Evolutionary conservation across 805 yeast species (phyloP).

Genomic region (Wickerhamiella nectarea): DNA sequence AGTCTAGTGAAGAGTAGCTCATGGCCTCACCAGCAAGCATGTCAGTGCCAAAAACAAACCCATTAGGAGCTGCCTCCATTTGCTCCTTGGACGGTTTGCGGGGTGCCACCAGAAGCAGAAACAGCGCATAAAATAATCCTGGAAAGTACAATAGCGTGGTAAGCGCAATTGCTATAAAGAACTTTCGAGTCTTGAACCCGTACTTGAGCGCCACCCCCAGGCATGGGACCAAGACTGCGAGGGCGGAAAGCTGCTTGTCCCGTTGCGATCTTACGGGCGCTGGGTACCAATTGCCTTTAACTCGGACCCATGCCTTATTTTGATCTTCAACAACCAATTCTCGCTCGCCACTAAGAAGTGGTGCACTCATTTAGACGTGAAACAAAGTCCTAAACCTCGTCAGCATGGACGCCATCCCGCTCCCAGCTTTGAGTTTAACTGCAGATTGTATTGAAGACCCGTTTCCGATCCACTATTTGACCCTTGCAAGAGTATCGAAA

Average conservation of each 20-base stretch:
- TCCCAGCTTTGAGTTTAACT: background rate
- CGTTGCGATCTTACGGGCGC: slow-evolving; percentile 1
- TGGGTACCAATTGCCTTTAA: slow-evolving; percentile 6
- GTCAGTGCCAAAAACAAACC: slow-evolving; percentile 6
- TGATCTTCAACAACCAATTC: background rate
- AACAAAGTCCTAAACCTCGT: too few species aligned
- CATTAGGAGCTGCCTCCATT: slow-evolving; percentile 4
- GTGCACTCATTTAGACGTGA: background rate
- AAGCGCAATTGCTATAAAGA: background rate
- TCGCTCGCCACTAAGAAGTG: background rate
- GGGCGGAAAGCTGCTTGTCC: slow-evolving; percentile 14
- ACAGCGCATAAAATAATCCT: slow-evolving; percentile 6
- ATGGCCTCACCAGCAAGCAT: slow-evolving; percentile 4
- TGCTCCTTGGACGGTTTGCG: slow-evolving; percentile 6
- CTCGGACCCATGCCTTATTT: slow-evolving; percentile 2
- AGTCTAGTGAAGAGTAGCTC: background rate
- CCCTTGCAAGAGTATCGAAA: background rate
- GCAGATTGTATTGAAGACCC: background rate
- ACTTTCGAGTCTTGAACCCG: slow-evolving; percentile 5
- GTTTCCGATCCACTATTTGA: background rate
- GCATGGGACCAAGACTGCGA: slow-evolving; percentile 13
- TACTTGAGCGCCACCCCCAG: slow-evolving; percentile 10
- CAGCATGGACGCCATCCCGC: background rate
- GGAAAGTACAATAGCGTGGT: slow-evolving; percentile 7
- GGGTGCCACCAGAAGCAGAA: slow-evolving; percentile 1